phyloP scores from a whole-genome alignment of 129 eudicot species.

The Tagetes erecta region DNA sequence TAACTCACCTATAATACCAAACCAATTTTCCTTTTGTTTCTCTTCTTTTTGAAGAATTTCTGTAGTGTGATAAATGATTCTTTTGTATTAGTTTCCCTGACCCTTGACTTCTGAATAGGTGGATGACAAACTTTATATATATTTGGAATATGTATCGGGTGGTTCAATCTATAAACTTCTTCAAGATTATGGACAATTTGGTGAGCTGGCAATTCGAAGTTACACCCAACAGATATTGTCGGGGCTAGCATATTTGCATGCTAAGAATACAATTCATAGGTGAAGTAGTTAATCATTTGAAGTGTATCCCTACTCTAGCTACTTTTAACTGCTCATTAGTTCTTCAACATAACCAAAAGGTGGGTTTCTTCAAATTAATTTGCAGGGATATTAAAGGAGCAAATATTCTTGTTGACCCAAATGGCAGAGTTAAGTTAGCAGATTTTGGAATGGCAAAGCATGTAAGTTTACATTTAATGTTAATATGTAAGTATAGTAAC shows the following conservation, averaged over 20 bases:
- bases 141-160: slow-evolving; percentile 96
- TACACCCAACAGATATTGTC: slow-evolving; percentile 92
- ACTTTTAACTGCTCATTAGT: slow-evolving; percentile 3
- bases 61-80: background rate
- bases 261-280: slow-evolving; percentile 84
- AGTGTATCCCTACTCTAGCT: background rate
- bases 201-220: slow-evolving; percentile 83
- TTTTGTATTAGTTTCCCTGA: background rate
- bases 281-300: slow-evolving; percentile 26
- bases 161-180: slow-evolving; percentile 95
- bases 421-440: slow-evolving; percentile 90
- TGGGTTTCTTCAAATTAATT: slow-evolving; percentile 1
- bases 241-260: slow-evolving; percentile 93
- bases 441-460: slow-evolving; percentile 99
- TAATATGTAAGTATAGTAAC: slow-evolving; percentile 2
- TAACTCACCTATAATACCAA: slow-evolving; percentile 4
- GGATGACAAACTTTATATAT: slow-evolving; percentile 84
- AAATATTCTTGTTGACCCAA: slow-evolving; percentile 93
- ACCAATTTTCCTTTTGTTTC: slow-evolving; percentile 3
- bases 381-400: slow-evolving; percentile 98
- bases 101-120: slow-evolving; percentile 50
- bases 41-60: background rate
- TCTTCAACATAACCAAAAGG: slow-evolving; percentile 20
- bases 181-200: slow-evolving; percentile 89
- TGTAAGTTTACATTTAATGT: slow-evolving; percentile 48